Percentiles rank a stretch among this genome's conserved stretches.
phyloP scores from a whole-genome alignment of 345 rosid species.

The Rhizophora mangle region DNA sequence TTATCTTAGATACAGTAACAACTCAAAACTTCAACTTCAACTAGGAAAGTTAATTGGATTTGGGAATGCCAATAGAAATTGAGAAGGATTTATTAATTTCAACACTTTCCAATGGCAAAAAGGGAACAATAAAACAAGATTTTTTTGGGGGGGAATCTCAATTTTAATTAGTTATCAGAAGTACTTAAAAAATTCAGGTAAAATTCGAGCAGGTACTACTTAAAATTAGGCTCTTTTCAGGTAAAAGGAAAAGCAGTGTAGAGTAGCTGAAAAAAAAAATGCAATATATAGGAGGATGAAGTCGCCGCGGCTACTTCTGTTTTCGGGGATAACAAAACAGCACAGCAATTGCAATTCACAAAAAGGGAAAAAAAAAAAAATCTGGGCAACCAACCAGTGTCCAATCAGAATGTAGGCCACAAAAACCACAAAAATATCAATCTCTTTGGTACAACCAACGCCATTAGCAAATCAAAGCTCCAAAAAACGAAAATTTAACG shows the following conservation, averaged over 20 bases:
- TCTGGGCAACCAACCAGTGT: constrained; percentile 1
- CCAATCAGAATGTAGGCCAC: not conserved
- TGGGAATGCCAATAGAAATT: not conserved
- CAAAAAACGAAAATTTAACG: not conserved
- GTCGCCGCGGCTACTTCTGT: no score
- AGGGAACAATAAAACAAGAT: no score
- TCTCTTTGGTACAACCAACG: not conserved
- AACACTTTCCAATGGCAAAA: no score
- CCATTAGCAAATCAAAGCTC: not conserved
- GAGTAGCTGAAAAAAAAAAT: no score
- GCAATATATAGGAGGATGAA: no score
- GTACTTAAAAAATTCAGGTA: no score
- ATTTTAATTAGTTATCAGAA: no score
- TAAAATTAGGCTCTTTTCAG: no score
- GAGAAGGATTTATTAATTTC: not conserved
- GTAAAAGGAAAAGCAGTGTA: no score
- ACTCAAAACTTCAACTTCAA: not conserved
- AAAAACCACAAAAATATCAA: not conserved
- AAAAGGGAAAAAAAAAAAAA: not conserved
- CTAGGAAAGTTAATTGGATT: not conserved
- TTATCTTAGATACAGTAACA: not conserved
- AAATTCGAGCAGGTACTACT: no score
- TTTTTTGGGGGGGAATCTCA: no score
- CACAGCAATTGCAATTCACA: not conserved
- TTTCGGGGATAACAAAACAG: not conserved